Evolutionary conservation across 2,329 filamentous ascomycete species (phyloP).

Genomic region (Cladophialophora psammophila): DNA sequence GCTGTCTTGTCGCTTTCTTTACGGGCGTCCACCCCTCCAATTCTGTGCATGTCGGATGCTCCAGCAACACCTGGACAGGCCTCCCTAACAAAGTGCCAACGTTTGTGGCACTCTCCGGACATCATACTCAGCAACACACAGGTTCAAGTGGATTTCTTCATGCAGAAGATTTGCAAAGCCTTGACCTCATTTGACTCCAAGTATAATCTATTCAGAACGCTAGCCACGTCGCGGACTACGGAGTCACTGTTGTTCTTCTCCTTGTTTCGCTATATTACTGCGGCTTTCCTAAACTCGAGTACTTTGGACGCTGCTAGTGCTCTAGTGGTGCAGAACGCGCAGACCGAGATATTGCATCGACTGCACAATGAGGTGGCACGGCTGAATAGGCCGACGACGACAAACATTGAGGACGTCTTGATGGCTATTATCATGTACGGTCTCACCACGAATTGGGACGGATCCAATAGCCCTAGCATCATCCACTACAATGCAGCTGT

Average conservation of each 20-base stretch:
- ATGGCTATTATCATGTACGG: conserved; percentile 20
- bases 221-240: conserved; percentile 4
- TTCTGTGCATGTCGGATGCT: too few relatives aligned
- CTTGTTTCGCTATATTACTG: conserved; percentile 20
- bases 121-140: conserved; percentile 17
- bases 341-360: conserved; percentile 21
- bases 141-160: conserved; percentile 19
- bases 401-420: conserved; percentile 10
- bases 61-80: too few relatives aligned
- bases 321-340: conserved; percentile 10
- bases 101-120: conserved; percentile 7
- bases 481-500: conserved; percentile 21
- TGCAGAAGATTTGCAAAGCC: conserved; percentile 15
- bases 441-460: conserved; percentile 19
- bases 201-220: neutral
- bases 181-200: conserved; percentile 14
- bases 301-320: neutral
- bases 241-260: conserved; percentile 25
- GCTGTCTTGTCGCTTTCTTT: too few relatives aligned
- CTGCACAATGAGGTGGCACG: conserved; percentile 16
- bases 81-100: too few relatives aligned
- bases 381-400: conserved; percentile 3
- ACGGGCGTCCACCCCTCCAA: too few relatives aligned
- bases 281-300: conserved; percentile 12
- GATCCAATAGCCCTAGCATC: conserved; percentile 14